phyloP scores from a whole-genome alignment of 139 green algal genomes.

The Monoraphidium neglectum region DNA sequence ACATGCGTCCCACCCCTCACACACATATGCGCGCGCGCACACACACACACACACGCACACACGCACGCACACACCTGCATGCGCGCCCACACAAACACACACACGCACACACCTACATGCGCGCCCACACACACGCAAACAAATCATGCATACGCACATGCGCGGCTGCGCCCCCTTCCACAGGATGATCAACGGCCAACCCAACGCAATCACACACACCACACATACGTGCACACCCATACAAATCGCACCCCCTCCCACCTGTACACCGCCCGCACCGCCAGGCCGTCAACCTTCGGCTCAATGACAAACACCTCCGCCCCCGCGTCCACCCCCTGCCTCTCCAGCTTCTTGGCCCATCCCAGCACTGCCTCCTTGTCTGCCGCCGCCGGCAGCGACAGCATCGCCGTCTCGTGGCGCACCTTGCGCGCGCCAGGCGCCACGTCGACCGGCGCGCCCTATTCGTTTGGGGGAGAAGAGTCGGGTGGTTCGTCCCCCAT shows the following conservation, averaged over 20 bases:
- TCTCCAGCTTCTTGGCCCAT: slow-evolving; percentile 4
- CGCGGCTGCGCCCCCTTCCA: no score
- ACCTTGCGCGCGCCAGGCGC: not conserved
- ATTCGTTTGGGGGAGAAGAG: no score
- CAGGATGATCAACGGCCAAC: not conserved
- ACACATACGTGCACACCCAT: not conserved
- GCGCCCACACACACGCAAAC: no score
- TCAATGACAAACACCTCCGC: slow-evolving; percentile 44
- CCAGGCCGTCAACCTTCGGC: slow-evolving; percentile 66
- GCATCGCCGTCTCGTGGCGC: slow-evolving; percentile 17
- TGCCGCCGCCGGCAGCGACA: slow-evolving; percentile 24
- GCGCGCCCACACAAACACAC: no score
- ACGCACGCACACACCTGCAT: no score
- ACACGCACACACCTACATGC: no score
- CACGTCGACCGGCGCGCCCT: slow-evolving; percentile 7
- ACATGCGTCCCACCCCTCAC: no score
- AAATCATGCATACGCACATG: no score
- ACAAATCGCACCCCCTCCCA: slow-evolving; percentile 13
- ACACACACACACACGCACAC: no score
- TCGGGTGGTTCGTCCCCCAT: no score
- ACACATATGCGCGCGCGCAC: no score
- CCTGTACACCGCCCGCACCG: slow-evolving; percentile 42
- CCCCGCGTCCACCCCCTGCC: not conserved
- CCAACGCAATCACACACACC: not conserved
- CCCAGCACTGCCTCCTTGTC: not conserved